Evolutionary conservation across 2,329 filamentous ascomycete genomes (phyloP), one percentile per base, ranked within the genome.

Genomic region (Cytospora chrysosperma): DNA sequence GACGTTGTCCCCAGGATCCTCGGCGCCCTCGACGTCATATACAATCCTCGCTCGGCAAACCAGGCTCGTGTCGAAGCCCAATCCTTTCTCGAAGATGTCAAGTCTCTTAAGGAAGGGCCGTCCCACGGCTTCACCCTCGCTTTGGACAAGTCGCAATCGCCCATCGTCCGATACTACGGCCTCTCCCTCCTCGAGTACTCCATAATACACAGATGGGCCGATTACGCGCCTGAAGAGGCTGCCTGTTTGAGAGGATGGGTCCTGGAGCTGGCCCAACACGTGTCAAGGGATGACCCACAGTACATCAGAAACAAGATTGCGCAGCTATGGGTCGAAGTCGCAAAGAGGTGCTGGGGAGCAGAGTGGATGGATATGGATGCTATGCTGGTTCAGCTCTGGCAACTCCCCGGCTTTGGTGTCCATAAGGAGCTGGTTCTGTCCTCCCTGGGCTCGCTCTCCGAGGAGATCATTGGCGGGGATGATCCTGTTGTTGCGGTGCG

Each of bases 291-390:
- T 24, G 94, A 98, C 73, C 91, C 92, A 3, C 76, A 84, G 34
- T 99, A 93, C 74, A 80, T 97, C 68, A 85, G 94, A 69, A 98
- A 96, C 81, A 99, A 99, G 79, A 89, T 95, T 37, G 92, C 92
- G 30, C 90, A 96, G 76, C 79, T 99, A 66, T 99, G 95, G 95
- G 91, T 93, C 9, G 95, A 98, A 75, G 82, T 97, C 59, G 93
- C 93, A 49, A 98, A 98, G 79, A 86, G 94, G 70, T 91, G 87
- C 73, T 99, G 95, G 95, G 92, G 85, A n/a, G 82, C 86, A 34
- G 90, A 95, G 66, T 99, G 96, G 95, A 88, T 90, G 80, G 88
- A 96, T 72, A 97, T 99, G 94, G 96, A 99, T 74, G 79, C 87
- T 67, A 83, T 91, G 72, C 83, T 99, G 61, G 85, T 93, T 52